Evolutionary conservation across 2,329 filamentous ascomycete species (phyloP).

Genomic region (Claviceps spartinae): DNA sequence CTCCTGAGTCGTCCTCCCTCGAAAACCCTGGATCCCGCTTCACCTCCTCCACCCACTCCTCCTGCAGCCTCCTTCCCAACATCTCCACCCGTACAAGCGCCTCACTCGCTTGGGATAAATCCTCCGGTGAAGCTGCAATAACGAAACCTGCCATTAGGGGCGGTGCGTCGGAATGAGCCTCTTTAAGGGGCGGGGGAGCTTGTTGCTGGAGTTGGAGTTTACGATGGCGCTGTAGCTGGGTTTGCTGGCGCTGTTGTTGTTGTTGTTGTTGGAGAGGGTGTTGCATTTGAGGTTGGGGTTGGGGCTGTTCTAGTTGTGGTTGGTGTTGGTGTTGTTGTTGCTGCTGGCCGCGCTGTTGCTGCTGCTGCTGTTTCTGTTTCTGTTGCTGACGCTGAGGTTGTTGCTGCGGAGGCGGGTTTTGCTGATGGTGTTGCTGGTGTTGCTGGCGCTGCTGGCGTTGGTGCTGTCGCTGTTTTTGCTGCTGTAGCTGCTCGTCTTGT

Average conservation of each 20-base stretch:
- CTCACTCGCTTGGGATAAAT: slow-evolving; percentile 36
- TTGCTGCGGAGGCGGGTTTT: not conserved
- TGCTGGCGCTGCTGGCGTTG: not conserved
- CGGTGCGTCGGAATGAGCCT: slow-evolving; percentile 16
- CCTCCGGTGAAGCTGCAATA: slow-evolving; percentile 33
- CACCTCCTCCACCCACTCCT: slow-evolving; percentile 30
- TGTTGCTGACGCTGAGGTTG: not conserved
- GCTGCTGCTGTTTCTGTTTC: not conserved
- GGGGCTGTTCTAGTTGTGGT: too few relatives aligned
- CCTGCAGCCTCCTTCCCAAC: slow-evolving; percentile 41
- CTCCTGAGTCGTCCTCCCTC: not conserved
- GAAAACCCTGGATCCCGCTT: slow-evolving; percentile 11
- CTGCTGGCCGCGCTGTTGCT: not conserved
- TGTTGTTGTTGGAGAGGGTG: too few relatives aligned
- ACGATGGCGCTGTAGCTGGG: too few relatives aligned
- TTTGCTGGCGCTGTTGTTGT: too few relatives aligned
- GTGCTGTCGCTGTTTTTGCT: not conserved
- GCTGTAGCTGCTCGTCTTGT: too few relatives aligned
- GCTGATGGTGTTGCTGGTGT: not conserved
- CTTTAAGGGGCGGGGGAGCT: too few relatives aligned
- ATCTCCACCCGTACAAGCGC: slow-evolving; percentile 40
- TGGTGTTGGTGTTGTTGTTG: slow-evolving; percentile 1
- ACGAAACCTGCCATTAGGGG: slow-evolving; percentile 43
- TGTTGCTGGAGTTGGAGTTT: too few relatives aligned
- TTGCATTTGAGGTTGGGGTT: too few relatives aligned